Percentiles rank a stretch among this genome's conserved stretches.
phyloP scores from a whole-genome alignment of 768 basidiomycete species.

The Rhodotorula graminis region DNA sequence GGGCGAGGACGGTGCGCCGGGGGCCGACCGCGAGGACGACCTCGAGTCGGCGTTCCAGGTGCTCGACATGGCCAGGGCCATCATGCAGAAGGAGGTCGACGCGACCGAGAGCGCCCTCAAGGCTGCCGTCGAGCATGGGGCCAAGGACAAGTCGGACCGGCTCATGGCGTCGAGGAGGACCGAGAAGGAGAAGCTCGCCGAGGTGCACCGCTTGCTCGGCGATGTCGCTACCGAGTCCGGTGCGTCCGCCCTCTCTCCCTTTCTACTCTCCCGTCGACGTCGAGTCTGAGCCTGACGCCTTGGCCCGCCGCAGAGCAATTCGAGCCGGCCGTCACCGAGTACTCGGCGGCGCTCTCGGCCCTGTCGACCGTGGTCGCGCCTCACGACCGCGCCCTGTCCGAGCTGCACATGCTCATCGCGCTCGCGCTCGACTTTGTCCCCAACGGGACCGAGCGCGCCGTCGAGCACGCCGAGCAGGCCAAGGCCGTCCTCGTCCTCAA shows the following conservation, averaged over 20 bases:
- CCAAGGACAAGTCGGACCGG: conserved; percentile 53
- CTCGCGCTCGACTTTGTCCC: conserved; percentile 40
- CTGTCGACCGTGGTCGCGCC: conserved; percentile 24
- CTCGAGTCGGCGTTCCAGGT: conserved; percentile 98
- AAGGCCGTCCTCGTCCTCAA: conserved; percentile 23
- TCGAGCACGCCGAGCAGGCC: conserved; percentile 34
- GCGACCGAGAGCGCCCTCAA: conserved; percentile 47
- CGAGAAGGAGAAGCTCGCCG: conserved; percentile 74
- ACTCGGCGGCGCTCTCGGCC: conserved; percentile 27
- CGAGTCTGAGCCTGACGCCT: background rate
- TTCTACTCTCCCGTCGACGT: no score
- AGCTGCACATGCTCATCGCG: conserved; percentile 40
- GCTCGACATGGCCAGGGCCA: conserved; percentile 83
- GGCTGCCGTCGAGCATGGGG: background rate
- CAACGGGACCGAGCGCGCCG: conserved; percentile 13
- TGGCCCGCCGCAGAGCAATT: conserved; percentile 32
- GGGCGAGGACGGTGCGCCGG: conserved; percentile 53
- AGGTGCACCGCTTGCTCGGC: conserved; percentile 82
- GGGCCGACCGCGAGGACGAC: conserved; percentile 73
- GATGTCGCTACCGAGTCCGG: conserved; percentile 97
- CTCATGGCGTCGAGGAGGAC: conserved; percentile 49
- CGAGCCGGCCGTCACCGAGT: conserved; percentile 39
- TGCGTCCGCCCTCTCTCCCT: conserved; percentile 48
- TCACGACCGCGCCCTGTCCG: conserved; percentile 39
- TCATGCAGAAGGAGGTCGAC: conserved; percentile 66